These are phyloP conservation scores for Boletus rufocinnamomeus DNA, from an alignment of 768 basidiomycete species.

Conservation along the genomic window DNA sequence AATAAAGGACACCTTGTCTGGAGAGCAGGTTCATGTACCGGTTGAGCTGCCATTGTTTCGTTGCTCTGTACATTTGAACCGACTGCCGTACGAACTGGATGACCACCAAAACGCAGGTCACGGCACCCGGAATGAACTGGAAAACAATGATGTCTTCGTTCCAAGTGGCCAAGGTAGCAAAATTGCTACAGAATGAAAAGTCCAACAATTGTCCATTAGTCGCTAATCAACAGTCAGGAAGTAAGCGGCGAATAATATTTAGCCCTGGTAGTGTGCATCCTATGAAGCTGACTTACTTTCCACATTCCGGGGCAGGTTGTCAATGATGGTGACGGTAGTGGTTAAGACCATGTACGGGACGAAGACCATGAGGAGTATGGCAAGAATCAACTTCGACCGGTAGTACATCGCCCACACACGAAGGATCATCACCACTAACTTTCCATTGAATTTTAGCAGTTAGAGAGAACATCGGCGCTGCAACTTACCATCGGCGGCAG, in stretches of 20 bases:
- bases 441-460: background rate
- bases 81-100: constrained; percentile 4
- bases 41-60: constrained; percentile 1
- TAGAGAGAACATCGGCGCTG: background rate
- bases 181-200: constrained; percentile 1
- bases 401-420: constrained; percentile 14
- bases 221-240: background rate
- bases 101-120: background rate
- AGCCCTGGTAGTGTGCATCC: background rate
- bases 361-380: constrained; percentile 3
- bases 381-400: constrained; percentile 4
- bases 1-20: background rate
- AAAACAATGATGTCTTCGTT: background rate
- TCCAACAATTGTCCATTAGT: background rate
- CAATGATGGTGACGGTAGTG: background rate
- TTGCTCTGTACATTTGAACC: background rate
- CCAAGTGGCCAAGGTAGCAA: background rate
- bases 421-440: constrained; percentile 12
- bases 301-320: background rate
- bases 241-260: background rate
- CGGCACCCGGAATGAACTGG: background rate
- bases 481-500: constrained; percentile 8
- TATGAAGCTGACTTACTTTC: background rate
- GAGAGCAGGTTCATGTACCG: background rate
- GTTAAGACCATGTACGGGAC: constrained; percentile 1